Percentiles rank a stretch among this genome's conserved stretches.
These are phyloP conservation scores for Zymoseptoria pseudotritici DNA, from an alignment of 2,329 filamentous ascomycete species.

Conservation along the genomic window DNA sequence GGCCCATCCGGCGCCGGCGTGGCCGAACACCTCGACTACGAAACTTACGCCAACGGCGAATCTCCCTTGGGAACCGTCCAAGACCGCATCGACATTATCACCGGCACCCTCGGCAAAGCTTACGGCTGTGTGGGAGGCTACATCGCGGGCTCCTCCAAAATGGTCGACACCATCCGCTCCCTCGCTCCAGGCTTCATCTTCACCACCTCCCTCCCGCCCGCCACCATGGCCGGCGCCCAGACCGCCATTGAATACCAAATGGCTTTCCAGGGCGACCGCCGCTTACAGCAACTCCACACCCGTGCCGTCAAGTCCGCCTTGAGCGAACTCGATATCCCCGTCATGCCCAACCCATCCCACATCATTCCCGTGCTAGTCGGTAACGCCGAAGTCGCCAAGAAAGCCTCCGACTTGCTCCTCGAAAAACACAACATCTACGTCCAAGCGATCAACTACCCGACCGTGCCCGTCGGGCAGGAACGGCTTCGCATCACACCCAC, in stretches of 20 bases:
- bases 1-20: conserved; percentile 92
- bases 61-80: conserved; percentile 74
- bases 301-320: conserved; percentile 86
- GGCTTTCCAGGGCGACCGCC: conserved; percentile 73
- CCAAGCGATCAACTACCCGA: conserved; percentile 98
- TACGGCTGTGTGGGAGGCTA: conserved; percentile 98
- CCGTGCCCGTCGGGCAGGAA: conserved; percentile 95
- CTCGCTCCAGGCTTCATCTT: conserved; percentile 98
- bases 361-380: conserved; percentile 92
- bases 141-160: conserved; percentile 78
- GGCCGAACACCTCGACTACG: conserved; percentile 93
- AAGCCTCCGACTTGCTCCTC: conserved; percentile 84
- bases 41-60: conserved; percentile 71
- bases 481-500: conserved; percentile 93
- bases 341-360: conserved; percentile 95
- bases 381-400: conserved; percentile 85
- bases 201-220: conserved; percentile 90
- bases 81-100: conserved; percentile 97
- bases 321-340: conserved; percentile 73
- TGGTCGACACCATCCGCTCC: conserved; percentile 90
- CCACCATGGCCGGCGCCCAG: conserved; percentile 91
- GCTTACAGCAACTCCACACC: conserved; percentile 92
- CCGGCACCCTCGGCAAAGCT: conserved; percentile 91
- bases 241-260: conserved; percentile 92
- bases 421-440: conserved; percentile 92